These are phyloP conservation scores for Diaporthe humulicola DNA, from an alignment of 2,329 filamentous ascomycete genomes.

Conservation along the genomic window DNA sequence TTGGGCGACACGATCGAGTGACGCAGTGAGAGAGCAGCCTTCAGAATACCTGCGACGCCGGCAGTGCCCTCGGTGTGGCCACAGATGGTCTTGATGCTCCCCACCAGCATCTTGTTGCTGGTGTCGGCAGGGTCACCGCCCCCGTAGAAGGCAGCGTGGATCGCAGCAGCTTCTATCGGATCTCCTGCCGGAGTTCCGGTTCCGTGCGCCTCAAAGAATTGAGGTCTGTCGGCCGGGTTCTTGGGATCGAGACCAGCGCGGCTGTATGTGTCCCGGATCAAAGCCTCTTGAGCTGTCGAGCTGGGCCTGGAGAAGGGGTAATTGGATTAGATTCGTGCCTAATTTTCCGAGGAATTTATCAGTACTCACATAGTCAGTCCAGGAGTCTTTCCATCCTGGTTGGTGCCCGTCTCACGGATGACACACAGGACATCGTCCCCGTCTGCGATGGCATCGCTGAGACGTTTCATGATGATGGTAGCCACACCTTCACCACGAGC, in stretches of 20 bases:
- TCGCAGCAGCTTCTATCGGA: conserved; percentile 51
- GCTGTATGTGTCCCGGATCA: conserved; percentile 56
- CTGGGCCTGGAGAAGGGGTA: conserved; percentile 56
- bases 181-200: conserved; percentile 41
- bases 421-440: not conserved
- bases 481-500: conserved; percentile 1
- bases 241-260: conserved; percentile 52
- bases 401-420: not conserved
- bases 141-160: conserved; percentile 48
- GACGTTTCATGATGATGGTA: not conserved
- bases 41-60: conserved; percentile 45
- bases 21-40: conserved; percentile 53
- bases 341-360: not conserved
- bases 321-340: not conserved
- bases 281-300: conserved; percentile 51
- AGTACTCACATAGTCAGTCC: not conserved
- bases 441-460: not conserved
- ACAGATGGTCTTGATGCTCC: conserved; percentile 50
- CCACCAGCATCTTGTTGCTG: conserved; percentile 43
- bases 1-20: conserved; percentile 50
- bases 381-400: conserved; percentile 17
- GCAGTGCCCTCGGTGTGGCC: conserved; percentile 64
- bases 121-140: not conserved
- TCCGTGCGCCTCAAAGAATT: conserved; percentile 57
- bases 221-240: conserved; percentile 46